phyloP scores from a whole-genome alignment of 768 basidiomycete species.

The Trametes cinnabarina region DNA sequence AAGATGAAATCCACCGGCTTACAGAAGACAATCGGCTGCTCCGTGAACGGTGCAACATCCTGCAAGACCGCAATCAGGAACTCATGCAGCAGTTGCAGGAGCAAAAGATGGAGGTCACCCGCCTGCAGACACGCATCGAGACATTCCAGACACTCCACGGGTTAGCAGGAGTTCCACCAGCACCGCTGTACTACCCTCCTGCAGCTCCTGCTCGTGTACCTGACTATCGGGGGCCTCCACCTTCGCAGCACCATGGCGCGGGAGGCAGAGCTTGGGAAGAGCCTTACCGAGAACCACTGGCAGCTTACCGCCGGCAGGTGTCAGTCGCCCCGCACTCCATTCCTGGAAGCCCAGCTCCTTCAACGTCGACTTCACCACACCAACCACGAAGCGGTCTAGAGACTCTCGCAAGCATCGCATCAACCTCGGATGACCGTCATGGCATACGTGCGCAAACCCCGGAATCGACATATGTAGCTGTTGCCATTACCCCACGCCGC shows the following conservation, averaged over 20 bases:
- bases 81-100: too few species aligned
- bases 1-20: neutral
- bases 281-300: too few species aligned
- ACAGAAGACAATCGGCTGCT: neutral
- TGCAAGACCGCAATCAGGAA: neutral
- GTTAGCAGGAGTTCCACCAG: neutral
- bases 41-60: neutral
- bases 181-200: neutral
- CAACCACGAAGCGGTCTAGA: neutral
- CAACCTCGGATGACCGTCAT: neutral
- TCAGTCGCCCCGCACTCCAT: neutral
- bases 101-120: too few species aligned
- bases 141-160: neutral
- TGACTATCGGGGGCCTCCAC: neutral
- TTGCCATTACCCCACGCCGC: neutral
- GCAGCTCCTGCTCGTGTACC: neutral
- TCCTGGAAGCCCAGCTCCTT: neutral
- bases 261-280: too few species aligned
- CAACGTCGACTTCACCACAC: neutral
- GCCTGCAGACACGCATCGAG: too few species aligned
- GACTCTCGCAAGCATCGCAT: neutral
- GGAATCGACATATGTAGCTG: neutral
- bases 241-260: too few species aligned
- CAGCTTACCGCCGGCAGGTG: too few species aligned
- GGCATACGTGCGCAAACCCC: neutral